Evolutionary conservation across 805 yeast species (phyloP), one percentile per base, ranked within the genome.

Genomic region (Starmerella ratchasimensis): DNA sequence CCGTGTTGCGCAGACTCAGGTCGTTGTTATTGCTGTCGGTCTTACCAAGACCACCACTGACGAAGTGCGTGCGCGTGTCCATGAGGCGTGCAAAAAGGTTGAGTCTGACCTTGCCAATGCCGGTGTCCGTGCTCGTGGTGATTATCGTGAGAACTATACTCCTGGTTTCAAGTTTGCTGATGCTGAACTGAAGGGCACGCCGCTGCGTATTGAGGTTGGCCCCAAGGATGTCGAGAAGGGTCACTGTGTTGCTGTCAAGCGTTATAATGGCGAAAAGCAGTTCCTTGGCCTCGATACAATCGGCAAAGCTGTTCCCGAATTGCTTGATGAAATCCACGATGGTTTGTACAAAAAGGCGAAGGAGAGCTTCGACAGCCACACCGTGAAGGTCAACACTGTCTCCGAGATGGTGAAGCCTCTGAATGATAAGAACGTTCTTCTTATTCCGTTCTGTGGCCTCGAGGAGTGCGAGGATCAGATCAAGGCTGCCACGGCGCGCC

Each of bases 91-190:
- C 47, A 65, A 69, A 46, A 67, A 66, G 17, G 69, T 88, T 46
- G 94, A 82, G 62, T 47, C 60, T 24, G 65, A 67, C 48, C 72
- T 90, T 53, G 52, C 56, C 37, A 63, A 59, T 19, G 69, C 72
- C 34, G 90, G 72, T 37, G 66, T 90, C 43, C 76, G 95, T 61
- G 83, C 72, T 20, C 64, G 69, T 39, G 78, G 88, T 52, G 99
- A 90, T 62, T 79, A 75, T 69, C 76, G 96, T 62, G 93, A 78
- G 51, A 82, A 77, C 67, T 88, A 90, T 67, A 78, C 95, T 37
- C 94, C 97, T 48, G 98, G 98, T 47, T 90, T 96, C 97, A 90
- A 90, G 65, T 90, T 88, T 63, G 78, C 96, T 41, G 94, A 90
- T 59, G 80, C 93, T 71, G 99, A 90, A 67, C 74, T 90, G 59